A percentile compares a stretch with the other conserved stretches of the same genome.
phyloP scores from a whole-genome alignment of 164 flowering plant genomes.

The Kalanchoe fedtschenkoi region DNA sequence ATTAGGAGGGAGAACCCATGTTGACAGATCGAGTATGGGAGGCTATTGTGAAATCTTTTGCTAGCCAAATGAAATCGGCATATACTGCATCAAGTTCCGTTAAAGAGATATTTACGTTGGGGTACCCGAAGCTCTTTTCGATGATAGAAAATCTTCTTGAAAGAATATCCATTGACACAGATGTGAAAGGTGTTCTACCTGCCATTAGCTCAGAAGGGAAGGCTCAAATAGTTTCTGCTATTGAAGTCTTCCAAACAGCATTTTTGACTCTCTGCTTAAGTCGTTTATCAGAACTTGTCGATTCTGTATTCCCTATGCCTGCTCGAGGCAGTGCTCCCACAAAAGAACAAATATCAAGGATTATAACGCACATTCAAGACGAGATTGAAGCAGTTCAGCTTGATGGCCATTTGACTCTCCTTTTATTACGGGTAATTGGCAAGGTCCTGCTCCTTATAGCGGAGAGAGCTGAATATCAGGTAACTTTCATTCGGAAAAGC shows the following conservation, averaged over 20 bases:
- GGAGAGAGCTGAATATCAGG: constrained; percentile 92
- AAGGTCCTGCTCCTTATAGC: constrained; percentile 71
- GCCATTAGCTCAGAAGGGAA: constrained; percentile 70
- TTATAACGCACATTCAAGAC: constrained; percentile 68
- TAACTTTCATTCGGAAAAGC: constrained; percentile 22
- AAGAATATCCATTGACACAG: constrained; percentile 83
- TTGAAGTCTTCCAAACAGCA: constrained; percentile 77
- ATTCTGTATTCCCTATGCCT: constrained; percentile 69
- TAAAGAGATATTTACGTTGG: constrained; percentile 76
- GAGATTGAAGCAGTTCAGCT: constrained; percentile 88
- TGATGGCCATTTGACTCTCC: constrained; percentile 80
- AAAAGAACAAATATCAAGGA: constrained; percentile 77
- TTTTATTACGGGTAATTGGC: constrained; percentile 71
- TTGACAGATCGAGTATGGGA: constrained; percentile 95
- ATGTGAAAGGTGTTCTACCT: constrained; percentile 85
- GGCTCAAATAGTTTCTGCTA: constrained; percentile 64
- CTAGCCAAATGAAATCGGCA: constrained; percentile 82
- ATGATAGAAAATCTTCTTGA: constrained; percentile 82
- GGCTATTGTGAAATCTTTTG: constrained; percentile 81
- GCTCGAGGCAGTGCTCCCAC: constrained; percentile 81
- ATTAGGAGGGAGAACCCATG: constrained; percentile 76
- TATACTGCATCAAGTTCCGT: constrained; percentile 95
- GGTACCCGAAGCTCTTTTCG: constrained; percentile 80
- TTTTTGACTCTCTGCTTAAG: constrained; percentile 69
- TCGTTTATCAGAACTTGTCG: constrained; percentile 78